Evolutionary conservation across 352 stramenopile genomes (phyloP).

Genomic region (Phytophthora palmivora): DNA sequence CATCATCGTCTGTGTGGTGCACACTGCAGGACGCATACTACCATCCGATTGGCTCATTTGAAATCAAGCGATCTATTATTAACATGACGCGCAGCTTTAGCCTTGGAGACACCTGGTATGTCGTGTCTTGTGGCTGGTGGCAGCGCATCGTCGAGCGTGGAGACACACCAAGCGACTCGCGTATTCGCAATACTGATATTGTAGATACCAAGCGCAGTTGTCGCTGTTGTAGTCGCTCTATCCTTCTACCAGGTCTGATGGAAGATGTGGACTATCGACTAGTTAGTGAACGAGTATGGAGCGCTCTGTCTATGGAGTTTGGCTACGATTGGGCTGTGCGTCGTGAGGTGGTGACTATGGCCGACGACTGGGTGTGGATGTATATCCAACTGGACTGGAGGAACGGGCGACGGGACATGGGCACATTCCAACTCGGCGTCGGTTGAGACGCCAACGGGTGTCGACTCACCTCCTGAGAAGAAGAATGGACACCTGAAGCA

Average conservation of each 20-base stretch:
- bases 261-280: slow-evolving; percentile 68
- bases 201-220: slow-evolving; percentile 57
- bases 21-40: not conserved
- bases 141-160: slow-evolving; percentile 34
- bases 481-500: slow-evolving; percentile 29
- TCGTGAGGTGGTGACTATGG: slow-evolving; percentile 54
- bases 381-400: slow-evolving; percentile 62
- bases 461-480: slow-evolving; percentile 34
- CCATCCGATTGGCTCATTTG: slow-evolving; percentile 3
- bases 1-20: slow-evolving; percentile 24
- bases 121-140: slow-evolving; percentile 67
- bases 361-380: slow-evolving; percentile 48
- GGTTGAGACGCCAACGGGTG: not conserved
- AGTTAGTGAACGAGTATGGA: slow-evolving; percentile 76
- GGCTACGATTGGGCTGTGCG: slow-evolving; percentile 71
- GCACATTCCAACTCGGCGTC: slow-evolving; percentile 13
- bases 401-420: slow-evolving; percentile 25
- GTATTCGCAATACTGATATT: slow-evolving; percentile 52
- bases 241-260: slow-evolving; percentile 53
- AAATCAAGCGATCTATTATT: slow-evolving; percentile 1
- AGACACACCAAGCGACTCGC: slow-evolving; percentile 16
- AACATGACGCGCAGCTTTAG: slow-evolving; percentile 36
- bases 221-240: slow-evolving; percentile 49
- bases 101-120: slow-evolving; percentile 64
- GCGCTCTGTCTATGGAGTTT: slow-evolving; percentile 59